phyloP scores from a whole-genome alignment of 257 asterid genomes.

The Paraleonurus japonicus region DNA sequence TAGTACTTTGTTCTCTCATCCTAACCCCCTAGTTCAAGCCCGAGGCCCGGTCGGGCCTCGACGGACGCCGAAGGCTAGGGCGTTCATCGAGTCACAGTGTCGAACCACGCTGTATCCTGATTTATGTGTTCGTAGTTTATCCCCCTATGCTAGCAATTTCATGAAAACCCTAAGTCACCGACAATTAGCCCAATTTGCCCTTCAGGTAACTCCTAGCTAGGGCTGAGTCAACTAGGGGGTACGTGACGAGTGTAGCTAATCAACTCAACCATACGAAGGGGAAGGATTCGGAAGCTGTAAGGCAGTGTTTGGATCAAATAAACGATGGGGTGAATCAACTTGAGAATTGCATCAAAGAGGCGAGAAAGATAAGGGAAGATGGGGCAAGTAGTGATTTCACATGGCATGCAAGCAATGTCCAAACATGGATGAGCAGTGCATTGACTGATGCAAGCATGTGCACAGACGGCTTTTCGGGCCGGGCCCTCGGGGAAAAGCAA shows the following conservation, averaged over 20 bases:
- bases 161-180: constrained; percentile 39
- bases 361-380: constrained; percentile 35
- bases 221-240: constrained; percentile 50
- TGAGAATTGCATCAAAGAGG: constrained; percentile 35
- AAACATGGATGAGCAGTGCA: constrained; percentile 88
- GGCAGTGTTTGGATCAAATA: constrained; percentile 39
- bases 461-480: constrained; percentile 58
- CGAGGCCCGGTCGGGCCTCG: neutral
- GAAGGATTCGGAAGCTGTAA: constrained; percentile 24
- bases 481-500: constrained; percentile 51
- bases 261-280: constrained; percentile 40
- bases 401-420: constrained; percentile 56
- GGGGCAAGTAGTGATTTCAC: constrained; percentile 32
- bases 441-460: constrained; percentile 62
- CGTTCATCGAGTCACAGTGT: constrained; percentile 49
- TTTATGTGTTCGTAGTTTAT: constrained; percentile 38
- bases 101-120: constrained; percentile 39
- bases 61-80: constrained; percentile 33
- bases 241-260: constrained; percentile 39
- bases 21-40: constrained; percentile 27
- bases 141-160: constrained; percentile 28
- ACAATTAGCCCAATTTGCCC: constrained; percentile 51
- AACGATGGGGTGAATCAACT: constrained; percentile 49
- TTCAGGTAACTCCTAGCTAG: constrained; percentile 45
- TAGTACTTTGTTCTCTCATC: constrained; percentile 30